These are phyloP conservation scores for Tolypocladium amazonense DNA, from an alignment of 2,329 filamentous ascomycete genomes.

Conservation along the genomic window DNA sequence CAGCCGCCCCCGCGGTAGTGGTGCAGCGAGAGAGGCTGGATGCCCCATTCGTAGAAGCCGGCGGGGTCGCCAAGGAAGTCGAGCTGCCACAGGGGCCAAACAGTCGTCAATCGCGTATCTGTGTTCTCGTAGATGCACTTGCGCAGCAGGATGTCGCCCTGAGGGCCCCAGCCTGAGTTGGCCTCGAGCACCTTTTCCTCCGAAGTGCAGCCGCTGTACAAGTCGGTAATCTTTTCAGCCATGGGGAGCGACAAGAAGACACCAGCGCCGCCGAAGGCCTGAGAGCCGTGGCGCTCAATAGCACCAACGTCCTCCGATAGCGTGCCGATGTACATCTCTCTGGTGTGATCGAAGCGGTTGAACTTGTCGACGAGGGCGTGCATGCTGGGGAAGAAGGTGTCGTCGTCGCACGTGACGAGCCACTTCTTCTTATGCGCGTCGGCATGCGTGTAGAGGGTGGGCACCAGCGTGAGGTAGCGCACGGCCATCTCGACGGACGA, in stretches of 20 bases:
- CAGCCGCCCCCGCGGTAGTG: conserved; percentile 53
- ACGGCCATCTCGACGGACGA: conserved; percentile 45
- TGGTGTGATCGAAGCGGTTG: conserved; percentile 37
- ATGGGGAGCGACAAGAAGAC: conserved; percentile 48
- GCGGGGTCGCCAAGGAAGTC: conserved; percentile 50
- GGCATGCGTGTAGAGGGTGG: conserved; percentile 41
- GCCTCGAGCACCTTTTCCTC: conserved; percentile 41
- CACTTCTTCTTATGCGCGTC: conserved; percentile 41
- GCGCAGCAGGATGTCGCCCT: conserved; percentile 50
- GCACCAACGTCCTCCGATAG: conserved; percentile 52
- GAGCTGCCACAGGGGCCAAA: conserved; percentile 50
- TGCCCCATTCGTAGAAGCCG: conserved; percentile 53
- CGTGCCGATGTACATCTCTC: conserved; percentile 48
- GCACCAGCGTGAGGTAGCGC: conserved; percentile 44
- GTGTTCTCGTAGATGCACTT: conserved; percentile 56
- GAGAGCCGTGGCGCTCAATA: conserved; percentile 48
- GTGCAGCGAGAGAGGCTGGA: conserved; percentile 50
- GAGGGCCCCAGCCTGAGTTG: conserved; percentile 47
- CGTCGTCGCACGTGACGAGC: conserved; percentile 53
- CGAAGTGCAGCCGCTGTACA: conserved; percentile 34
- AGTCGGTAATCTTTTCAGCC: conserved; percentile 31
- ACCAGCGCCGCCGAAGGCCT: conserved; percentile 53
- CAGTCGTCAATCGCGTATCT: conserved; percentile 42
- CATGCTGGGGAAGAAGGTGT: conserved; percentile 55
- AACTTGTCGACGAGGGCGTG: conserved; percentile 40